Percentiles rank a stretch among this genome's conserved stretches.
Conservation (phyloP, 1,284 basidiomycete genomes). For the Exobasidium rhododendri region DNA sequence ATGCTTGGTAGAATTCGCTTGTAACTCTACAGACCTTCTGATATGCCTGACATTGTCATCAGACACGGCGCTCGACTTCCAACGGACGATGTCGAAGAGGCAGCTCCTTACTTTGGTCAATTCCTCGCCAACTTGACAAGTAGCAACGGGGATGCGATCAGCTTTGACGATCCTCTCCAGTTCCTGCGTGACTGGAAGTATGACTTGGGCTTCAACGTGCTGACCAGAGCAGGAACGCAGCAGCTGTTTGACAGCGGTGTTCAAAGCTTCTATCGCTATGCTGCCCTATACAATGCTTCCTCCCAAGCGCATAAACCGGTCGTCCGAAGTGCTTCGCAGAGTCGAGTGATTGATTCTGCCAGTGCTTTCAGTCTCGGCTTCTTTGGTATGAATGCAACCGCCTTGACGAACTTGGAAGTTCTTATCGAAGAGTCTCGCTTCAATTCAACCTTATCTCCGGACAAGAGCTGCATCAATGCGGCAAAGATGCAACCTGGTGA, state of each 20-base stretch:
- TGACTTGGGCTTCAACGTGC: conserved; percentile 41
- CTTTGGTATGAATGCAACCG: conserved; percentile 6
- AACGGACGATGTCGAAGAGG: conserved; percentile 21
- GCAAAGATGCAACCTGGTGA: neutral
- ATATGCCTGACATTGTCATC: too few species aligned
- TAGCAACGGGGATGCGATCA: neutral
- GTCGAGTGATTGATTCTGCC: conserved; percentile 82
- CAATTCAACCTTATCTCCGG: neutral
- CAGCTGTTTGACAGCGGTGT: conserved; percentile 31
- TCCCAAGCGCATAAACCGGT: conserved; percentile 39
- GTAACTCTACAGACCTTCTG: conserved; percentile 16
- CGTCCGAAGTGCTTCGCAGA: conserved; percentile 55
- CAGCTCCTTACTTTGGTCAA: conserved; percentile 19
- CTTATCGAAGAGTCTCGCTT: neutral
- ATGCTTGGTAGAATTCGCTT: conserved; percentile 25
- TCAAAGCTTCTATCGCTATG: conserved; percentile 12
- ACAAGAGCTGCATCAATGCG: neutral
- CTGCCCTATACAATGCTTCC: conserved; percentile 23
- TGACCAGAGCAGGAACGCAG: conserved; percentile 41
- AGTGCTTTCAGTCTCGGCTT: neutral
- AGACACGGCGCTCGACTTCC: conserved; percentile 7
- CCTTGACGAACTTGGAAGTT: conserved; percentile 3
- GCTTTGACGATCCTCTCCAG: conserved; percentile 39
- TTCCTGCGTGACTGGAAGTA: conserved; percentile 46
- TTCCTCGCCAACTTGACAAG: conserved; percentile 22